These are phyloP conservation scores for Mucor irregularis DNA, from an alignment of 371 early-diverging fungal genomes.

Conservation along the genomic window DNA sequence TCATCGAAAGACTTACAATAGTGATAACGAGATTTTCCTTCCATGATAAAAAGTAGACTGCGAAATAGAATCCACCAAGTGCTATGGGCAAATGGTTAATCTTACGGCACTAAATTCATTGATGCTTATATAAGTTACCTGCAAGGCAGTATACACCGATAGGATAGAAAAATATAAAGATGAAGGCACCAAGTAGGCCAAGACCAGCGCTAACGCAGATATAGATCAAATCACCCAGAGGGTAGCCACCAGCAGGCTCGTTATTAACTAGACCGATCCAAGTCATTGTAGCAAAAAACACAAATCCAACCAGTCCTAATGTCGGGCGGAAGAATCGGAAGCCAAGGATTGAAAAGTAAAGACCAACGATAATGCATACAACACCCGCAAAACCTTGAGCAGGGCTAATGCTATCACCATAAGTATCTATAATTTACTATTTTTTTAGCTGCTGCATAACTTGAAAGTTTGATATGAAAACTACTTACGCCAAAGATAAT, in stretches of 20 bases:
- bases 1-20: conserved; percentile 26
- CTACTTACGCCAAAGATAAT: conserved; percentile 45
- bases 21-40: conserved; percentile 42
- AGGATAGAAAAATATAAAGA: conserved; percentile 37
- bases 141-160: conserved; percentile 17
- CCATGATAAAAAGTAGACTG: conserved; percentile 52
- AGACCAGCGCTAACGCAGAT: conserved; percentile 48
- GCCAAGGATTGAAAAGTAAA: conserved; percentile 43
- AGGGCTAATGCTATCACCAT: conserved; percentile 41
- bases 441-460: too few relatives aligned
- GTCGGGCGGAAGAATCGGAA: conserved; percentile 48
- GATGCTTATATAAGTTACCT: background rate
- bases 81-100: conserved; percentile 7
- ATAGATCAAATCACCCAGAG: conserved; percentile 39
- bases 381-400: conserved; percentile 46
- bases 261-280: conserved; percentile 53
- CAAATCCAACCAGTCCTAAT: conserved; percentile 44
- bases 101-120: too few relatives aligned
- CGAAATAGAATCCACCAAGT: conserved; percentile 40
- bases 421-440: conserved; percentile 33
- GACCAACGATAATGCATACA: conserved; percentile 37
- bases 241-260: conserved; percentile 45
- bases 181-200: conserved; percentile 36
- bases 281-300: conserved; percentile 51
- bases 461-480: too few relatives aligned